These are phyloP conservation scores for Hemisphaericaspora xylanilytica DNA, from an alignment of 1,139 yeast species.

Conservation along the genomic window DNA sequence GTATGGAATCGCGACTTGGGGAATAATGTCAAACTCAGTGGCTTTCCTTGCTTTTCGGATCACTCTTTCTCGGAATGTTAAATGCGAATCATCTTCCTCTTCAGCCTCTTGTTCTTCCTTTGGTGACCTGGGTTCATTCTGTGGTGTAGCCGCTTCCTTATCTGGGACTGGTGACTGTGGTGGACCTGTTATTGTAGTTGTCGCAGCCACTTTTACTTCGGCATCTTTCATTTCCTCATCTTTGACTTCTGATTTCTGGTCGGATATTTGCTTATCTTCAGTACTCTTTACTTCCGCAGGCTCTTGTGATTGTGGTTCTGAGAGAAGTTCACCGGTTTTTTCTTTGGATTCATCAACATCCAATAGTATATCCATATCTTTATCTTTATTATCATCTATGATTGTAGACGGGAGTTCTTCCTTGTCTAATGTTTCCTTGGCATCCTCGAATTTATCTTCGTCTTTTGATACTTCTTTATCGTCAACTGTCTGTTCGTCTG, in stretches of 20 bases:
- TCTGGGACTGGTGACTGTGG: neutral
- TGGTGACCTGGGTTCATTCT: neutral
- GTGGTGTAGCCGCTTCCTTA: too few relatives aligned
- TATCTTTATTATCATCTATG: conserved; percentile 8
- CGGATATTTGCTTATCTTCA: conserved; percentile 6
- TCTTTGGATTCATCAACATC: conserved; percentile 10
- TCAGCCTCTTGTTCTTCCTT: neutral
- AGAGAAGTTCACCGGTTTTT: conserved; percentile 10
- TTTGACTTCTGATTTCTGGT: neutral
- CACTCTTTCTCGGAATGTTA: conserved; percentile 35
- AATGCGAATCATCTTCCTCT: conserved; percentile 3
- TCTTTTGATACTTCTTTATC: conserved; percentile 13
- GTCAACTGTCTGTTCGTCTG: conserved; percentile 21
- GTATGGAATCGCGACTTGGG: conserved; percentile 73
- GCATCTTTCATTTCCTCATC: conserved; percentile 4
- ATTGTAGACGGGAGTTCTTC: conserved; percentile 9
- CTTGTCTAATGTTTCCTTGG: conserved; percentile 17
- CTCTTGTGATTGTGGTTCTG: conserved; percentile 1
- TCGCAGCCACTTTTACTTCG: conserved; percentile 3
- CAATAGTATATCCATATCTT: conserved; percentile 11
- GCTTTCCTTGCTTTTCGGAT: conserved; percentile 45
- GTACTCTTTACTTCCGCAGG: neutral
- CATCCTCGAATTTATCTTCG: conserved; percentile 21
- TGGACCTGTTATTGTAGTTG: conserved; percentile 1
- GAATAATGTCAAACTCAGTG: conserved; percentile 55